phyloP scores from a whole-genome alignment of 179 eudicot species.

The Actinidia arguta region DNA sequence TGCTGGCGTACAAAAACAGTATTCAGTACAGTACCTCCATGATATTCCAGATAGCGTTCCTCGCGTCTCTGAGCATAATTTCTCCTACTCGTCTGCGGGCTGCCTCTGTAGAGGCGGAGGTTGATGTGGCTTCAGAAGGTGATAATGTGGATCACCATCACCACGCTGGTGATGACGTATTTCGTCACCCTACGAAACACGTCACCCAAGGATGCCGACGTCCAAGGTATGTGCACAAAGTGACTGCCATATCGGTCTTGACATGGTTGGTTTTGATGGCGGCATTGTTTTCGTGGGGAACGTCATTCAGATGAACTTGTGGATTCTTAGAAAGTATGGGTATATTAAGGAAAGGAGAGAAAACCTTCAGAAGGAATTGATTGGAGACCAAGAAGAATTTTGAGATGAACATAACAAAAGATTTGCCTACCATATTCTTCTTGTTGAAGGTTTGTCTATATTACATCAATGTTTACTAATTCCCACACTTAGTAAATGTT shows the following conservation, averaged over 20 bases:
- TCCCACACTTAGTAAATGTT: neutral
- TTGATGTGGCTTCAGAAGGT: constrained; percentile 36
- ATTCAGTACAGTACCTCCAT: constrained; percentile 23
- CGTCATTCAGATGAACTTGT: constrained; percentile 25
- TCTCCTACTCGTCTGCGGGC: constrained; percentile 30
- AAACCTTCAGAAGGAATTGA: neutral
- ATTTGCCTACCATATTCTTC: neutral
- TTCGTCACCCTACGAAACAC: constrained; percentile 14
- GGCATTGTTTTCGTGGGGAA: constrained; percentile 30
- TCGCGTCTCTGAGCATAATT: constrained; percentile 29
- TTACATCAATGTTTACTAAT: neutral
- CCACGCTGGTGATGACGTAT: constrained; percentile 24
- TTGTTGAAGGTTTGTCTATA: neutral
- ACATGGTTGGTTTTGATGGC: constrained; percentile 29
- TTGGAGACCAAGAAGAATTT: constrained; percentile 20
- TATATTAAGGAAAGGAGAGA: constrained; percentile 25
- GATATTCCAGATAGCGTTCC: constrained; percentile 29
- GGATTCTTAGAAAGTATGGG: constrained; percentile 37
- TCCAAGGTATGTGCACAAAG: constrained; percentile 13
- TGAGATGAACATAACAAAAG: neutral
- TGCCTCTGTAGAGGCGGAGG: constrained; percentile 22
- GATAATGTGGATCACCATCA: constrained; percentile 33
- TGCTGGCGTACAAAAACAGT: constrained; percentile 21
- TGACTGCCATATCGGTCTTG: constrained; percentile 29
- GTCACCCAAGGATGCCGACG: constrained; percentile 6